Conservation (phyloP, 2,329 filamentous ascomycete species). For the Passalora sequoiae region DNA sequence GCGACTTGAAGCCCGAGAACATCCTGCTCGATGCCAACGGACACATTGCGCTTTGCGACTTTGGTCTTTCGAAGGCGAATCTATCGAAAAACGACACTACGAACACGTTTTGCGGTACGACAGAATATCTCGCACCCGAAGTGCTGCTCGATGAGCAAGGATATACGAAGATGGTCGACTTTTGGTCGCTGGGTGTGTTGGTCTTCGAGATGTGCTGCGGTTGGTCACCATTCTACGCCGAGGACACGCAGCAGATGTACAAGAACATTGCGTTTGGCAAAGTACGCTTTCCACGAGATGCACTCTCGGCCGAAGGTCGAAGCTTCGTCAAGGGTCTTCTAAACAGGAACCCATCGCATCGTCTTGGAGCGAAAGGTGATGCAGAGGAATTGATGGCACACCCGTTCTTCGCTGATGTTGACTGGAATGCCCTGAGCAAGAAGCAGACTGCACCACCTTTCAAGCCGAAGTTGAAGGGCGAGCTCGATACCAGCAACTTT, state of each 20-base stretch:
- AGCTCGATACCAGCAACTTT: slow-evolving; percentile 96
- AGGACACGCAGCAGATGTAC: slow-evolving; percentile 99
- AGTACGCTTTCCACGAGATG: slow-evolving; percentile 91
- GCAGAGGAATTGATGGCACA: slow-evolving; percentile 92
- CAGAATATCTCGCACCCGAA: slow-evolving; percentile 93
- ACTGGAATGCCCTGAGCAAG: slow-evolving; percentile 82
- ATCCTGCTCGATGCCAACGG: slow-evolving; percentile 95
- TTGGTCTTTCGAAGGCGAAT: slow-evolving; percentile 95
- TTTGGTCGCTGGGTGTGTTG: slow-evolving; percentile 95
- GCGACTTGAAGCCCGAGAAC: slow-evolving; percentile 95
- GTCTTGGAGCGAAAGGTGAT: slow-evolving; percentile 83
- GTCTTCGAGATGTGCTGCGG: slow-evolving; percentile 99
- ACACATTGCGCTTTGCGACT: slow-evolving; percentile 95
- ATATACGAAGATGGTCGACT: slow-evolving; percentile 99
- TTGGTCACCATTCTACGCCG: slow-evolving; percentile 98
- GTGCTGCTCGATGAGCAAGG: slow-evolving; percentile 92
- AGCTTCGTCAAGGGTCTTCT: slow-evolving; percentile 98
- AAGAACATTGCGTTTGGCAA: slow-evolving; percentile 99
- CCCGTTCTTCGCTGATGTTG: slow-evolving; percentile 88
- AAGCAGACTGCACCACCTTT: slow-evolving; percentile 95
- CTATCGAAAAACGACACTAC: slow-evolving; percentile 95
- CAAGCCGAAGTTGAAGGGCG: slow-evolving; percentile 93
- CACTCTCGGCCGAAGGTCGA: slow-evolving; percentile 85
- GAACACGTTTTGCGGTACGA: slow-evolving; percentile 98
- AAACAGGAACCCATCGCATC: slow-evolving; percentile 94